Conservation (phyloP, 345 rosid species). For the Salix purpurea region DNA sequence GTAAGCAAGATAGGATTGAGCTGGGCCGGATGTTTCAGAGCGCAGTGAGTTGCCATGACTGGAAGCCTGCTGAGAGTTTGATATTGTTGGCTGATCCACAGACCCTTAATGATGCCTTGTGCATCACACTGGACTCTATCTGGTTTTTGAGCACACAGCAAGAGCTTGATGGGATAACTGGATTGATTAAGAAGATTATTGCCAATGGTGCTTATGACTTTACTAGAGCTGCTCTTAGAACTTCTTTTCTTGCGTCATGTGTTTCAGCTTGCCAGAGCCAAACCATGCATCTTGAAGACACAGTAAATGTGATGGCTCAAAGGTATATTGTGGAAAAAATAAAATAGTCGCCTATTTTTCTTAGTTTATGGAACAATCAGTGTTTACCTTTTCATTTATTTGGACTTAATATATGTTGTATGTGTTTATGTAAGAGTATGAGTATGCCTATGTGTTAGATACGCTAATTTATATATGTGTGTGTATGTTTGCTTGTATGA, state of each 20-base stretch:
- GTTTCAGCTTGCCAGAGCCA: constrained; percentile 91
- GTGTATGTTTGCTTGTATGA: too few relatives aligned
- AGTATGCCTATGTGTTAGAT: neutral
- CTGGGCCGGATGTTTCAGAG: constrained; percentile 71
- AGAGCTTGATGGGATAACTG: constrained; percentile 63
- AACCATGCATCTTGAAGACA: constrained; percentile 76
- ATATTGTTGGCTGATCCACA: constrained; percentile 69
- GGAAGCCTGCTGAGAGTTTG: constrained; percentile 80
- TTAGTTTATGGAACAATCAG: neutral
- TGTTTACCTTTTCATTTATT: neutral
- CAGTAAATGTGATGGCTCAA: constrained; percentile 88
- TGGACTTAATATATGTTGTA: neutral
- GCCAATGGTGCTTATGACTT: constrained; percentile 88
- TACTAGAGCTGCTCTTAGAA: constrained; percentile 91
- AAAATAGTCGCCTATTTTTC: neutral
- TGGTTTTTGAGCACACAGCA: constrained; percentile 81
- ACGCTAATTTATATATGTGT: neutral
- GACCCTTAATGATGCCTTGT: constrained; percentile 80
- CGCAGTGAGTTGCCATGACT: constrained; percentile 77
- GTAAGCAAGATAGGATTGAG: constrained; percentile 69
- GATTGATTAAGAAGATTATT: constrained; percentile 64
- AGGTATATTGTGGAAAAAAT: constrained; percentile 38
- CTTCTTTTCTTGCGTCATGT: constrained; percentile 94
- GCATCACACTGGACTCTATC: constrained; percentile 79
- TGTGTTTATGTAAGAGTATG: neutral